phyloP scores from a whole-genome alignment of 2,329 filamentous ascomycete genomes.

The Berkeleyomyces basicola region DNA sequence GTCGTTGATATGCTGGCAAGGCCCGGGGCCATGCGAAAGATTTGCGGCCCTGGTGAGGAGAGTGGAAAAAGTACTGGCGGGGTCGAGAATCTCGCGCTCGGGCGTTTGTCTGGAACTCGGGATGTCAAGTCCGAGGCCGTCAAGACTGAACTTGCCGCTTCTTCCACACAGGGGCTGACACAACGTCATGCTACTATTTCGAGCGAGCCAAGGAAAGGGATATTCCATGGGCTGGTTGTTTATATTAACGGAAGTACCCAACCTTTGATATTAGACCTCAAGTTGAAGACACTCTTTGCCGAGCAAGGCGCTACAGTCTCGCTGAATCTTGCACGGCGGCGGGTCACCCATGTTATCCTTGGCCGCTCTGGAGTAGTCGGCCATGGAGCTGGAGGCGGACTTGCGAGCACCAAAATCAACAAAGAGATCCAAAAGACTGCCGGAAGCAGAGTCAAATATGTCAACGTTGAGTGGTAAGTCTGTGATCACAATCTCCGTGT shows the following conservation, averaged over 20 bases:
- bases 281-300: slow-evolving; percentile 60
- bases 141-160: background rate
- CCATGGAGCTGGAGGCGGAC: slow-evolving; percentile 51
- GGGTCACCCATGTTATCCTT: slow-evolving; percentile 75
- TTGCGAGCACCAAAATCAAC: slow-evolving; percentile 64
- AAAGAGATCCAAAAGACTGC: slow-evolving; percentile 55
- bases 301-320: slow-evolving; percentile 58
- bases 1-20: slow-evolving; percentile 36
- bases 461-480: slow-evolving; percentile 62
- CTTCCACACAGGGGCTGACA: background rate
- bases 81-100: background rate
- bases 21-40: slow-evolving; percentile 4
- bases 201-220: slow-evolving; percentile 21
- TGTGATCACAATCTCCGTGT: background rate
- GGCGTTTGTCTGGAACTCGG: no score
- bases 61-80: background rate
- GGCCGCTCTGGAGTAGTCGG: slow-evolving; percentile 37
- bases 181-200: background rate
- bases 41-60: background rate
- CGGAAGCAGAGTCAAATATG: slow-evolving; percentile 59
- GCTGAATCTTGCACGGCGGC: slow-evolving; percentile 51
- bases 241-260: slow-evolving; percentile 81
- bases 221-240: slow-evolving; percentile 58
- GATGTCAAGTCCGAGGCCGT: background rate
- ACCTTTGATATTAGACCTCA: slow-evolving; percentile 70